phyloP scores from a whole-genome alignment of 768 basidiomycete species.

The Lactifluus subvellereus region DNA sequence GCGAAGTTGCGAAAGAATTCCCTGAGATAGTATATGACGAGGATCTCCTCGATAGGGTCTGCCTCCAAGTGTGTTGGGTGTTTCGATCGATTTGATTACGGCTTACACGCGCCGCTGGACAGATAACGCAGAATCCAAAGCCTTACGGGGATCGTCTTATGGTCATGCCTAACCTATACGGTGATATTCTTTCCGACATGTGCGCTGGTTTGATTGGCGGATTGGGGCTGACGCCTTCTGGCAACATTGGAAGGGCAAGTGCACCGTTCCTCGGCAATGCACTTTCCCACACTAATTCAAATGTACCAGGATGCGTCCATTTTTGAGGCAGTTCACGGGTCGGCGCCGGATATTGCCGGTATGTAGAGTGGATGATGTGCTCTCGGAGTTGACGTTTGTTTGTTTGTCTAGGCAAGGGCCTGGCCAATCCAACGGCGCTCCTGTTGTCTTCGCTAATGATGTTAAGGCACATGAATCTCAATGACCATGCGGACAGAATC shows the following conservation, averaged over 20 bases:
- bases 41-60: conserved; percentile 93
- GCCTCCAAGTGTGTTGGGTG: conserved; percentile 61
- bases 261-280: not conserved
- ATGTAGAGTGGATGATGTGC: conserved; percentile 23
- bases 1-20: conserved; percentile 93
- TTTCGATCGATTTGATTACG: not conserved
- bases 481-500: conserved; percentile 78
- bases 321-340: conserved; percentile 99
- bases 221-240: conserved; percentile 93
- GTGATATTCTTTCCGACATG: conserved; percentile 96
- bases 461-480: conserved; percentile 93
- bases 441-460: conserved; percentile 96
- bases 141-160: conserved; percentile 96
- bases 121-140: conserved; percentile 89
- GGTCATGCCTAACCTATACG: conserved; percentile 99
- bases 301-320: conserved; percentile 84
- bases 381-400: not conserved
- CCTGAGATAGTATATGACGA: conserved; percentile 93
- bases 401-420: conserved; percentile 59
- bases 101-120: not conserved
- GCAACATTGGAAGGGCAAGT: conserved; percentile 89
- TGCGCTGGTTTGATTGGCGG: conserved; percentile 98
- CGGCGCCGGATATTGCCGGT: conserved; percentile 98
- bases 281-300: conserved; percentile 18
- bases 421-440: conserved; percentile 99